These are phyloP conservation scores for Kodamaea sagamina DNA, from an alignment of 805 yeast species.

Conservation along the genomic window DNA sequence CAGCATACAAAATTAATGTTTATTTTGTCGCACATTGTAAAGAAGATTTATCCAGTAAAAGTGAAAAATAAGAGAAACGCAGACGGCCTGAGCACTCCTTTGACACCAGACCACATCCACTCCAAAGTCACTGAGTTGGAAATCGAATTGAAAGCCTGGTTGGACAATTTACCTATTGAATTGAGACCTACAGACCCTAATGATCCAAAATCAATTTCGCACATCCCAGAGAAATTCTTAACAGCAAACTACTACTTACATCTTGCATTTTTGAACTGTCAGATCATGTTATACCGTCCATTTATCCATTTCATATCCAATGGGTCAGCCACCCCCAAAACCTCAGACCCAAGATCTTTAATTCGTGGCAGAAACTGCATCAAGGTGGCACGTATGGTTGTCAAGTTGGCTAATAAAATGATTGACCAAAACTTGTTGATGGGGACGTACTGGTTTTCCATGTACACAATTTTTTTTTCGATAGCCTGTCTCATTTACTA, in stretches of 20 bases:
- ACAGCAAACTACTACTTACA: conserved; percentile 76
- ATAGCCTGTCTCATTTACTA: conserved; percentile 85
- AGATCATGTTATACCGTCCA: conserved; percentile 81
- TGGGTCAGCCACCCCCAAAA: conserved; percentile 29
- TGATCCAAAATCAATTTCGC: conserved; percentile 18
- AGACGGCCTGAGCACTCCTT: conserved; percentile 14
- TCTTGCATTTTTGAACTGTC: conserved; percentile 72
- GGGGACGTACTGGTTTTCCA: conserved; percentile 91
- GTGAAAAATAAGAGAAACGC: conserved; percentile 25
- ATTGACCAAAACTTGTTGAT: conserved; percentile 66
- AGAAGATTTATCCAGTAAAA: conserved; percentile 73
- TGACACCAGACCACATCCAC: conserved; percentile 40
- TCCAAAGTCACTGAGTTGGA: conserved; percentile 62
- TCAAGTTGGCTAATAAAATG: conserved; percentile 79
- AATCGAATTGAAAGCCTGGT: conserved; percentile 69
- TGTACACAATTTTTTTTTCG: conserved; percentile 84
- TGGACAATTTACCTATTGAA: conserved; percentile 66
- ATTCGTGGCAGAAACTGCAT: conserved; percentile 82
- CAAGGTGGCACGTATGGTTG: conserved; percentile 79
- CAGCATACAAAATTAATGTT: conserved; percentile 77
- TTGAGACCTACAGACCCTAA: conserved; percentile 71
- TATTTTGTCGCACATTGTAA: conserved; percentile 69
- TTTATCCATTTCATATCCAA: conserved; percentile 81
- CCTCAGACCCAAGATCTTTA: conserved; percentile 58
- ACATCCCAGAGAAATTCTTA: conserved; percentile 56